Conservation (phyloP, 495 filamentous ascomycete species). For the Penicillium crystallinum region DNA sequence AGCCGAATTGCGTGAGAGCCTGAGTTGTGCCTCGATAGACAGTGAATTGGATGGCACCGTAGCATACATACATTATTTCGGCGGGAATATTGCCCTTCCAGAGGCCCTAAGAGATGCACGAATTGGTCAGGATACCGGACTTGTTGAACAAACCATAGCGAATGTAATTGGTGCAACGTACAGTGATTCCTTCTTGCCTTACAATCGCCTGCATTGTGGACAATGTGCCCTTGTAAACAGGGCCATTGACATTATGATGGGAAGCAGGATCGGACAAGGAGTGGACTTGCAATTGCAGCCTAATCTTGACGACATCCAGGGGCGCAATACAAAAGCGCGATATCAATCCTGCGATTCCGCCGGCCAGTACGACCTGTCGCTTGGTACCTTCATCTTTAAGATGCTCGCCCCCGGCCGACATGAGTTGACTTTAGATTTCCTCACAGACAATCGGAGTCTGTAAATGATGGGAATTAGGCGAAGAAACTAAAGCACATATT, state of each 20-base stretch:
- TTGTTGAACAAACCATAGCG: neutral
- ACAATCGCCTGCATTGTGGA: constrained; percentile 72
- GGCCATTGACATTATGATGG: constrained; percentile 48
- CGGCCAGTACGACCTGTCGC: constrained; percentile 75
- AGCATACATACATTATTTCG: constrained; percentile 86
- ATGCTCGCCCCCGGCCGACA: constrained; percentile 68
- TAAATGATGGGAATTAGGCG: neutral
- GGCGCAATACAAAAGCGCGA: constrained; percentile 92
- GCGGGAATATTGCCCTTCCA: constrained; percentile 99
- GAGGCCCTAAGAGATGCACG: constrained; percentile 51
- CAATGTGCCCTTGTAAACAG: constrained; percentile 74
- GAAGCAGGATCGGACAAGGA: constrained; percentile 65
- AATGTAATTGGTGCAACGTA: constrained; percentile 22
- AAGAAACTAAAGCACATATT: neutral
- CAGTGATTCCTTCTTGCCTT: constrained; percentile 69
- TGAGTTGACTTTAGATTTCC: constrained; percentile 41
- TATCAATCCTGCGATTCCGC: constrained; percentile 81
- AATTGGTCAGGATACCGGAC: neutral
- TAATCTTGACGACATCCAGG: constrained; percentile 93
- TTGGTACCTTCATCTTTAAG: constrained; percentile 93
- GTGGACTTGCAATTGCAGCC: constrained; percentile 85
- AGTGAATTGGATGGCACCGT: constrained; percentile 84
- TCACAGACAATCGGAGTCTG: neutral
- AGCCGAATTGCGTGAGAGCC: constrained; percentile 48
- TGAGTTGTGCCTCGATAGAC: constrained; percentile 72